Evolutionary conservation across 73 alveolate species (phyloP).

Genomic region (Paraurostyla sp.): DNA sequence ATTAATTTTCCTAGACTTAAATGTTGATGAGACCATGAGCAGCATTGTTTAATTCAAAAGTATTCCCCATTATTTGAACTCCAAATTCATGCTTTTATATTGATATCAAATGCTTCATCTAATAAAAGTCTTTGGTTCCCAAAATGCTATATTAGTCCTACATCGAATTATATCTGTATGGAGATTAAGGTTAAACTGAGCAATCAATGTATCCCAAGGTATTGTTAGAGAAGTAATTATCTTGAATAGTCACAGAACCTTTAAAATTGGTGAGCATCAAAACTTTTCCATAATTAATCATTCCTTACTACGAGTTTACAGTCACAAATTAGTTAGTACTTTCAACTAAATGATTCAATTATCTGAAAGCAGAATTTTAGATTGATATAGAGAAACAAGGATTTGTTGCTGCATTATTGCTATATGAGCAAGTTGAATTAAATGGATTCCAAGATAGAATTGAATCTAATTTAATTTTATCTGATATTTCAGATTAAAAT

Average conservation of each 20-base stretch:
- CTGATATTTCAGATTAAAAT: background rate
- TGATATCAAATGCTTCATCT: conserved; percentile 32
- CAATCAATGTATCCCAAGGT: background rate
- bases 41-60: conserved; percentile 3
- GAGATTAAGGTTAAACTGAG: background rate
- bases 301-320: background rate
- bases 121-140: background rate
- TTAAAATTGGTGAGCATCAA: background rate
- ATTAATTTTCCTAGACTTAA: background rate
- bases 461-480: background rate
- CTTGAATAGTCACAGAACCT: conserved; percentile 30
- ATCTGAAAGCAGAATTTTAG: background rate
- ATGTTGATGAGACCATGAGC: conserved; percentile 31
- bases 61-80: conserved; percentile 19
- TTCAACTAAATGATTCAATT: background rate
- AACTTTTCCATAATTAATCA: conserved; percentile 22
- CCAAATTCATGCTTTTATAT: background rate
- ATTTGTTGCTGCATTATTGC: background rate
- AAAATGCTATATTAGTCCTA: background rate
- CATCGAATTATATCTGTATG: background rate
- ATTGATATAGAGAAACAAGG: conserved; percentile 1
- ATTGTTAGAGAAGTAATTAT: conserved; percentile 7
- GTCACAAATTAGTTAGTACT: background rate
- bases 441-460: background rate
- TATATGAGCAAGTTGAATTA: background rate